Conservation (phyloP, 805 yeast species). For the Scheffersomyces spartinae region DNA sequence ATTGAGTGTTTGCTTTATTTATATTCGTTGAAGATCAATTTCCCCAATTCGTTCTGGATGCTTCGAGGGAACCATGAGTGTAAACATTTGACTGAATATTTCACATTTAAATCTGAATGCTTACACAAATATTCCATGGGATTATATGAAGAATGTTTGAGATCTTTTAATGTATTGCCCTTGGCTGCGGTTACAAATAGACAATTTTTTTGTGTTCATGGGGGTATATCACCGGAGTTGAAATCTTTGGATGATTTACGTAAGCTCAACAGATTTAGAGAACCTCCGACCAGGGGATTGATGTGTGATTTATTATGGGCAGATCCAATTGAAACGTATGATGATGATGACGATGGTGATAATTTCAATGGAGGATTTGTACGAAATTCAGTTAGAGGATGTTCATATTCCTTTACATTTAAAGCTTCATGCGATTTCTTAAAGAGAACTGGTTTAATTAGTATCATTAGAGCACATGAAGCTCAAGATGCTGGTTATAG, state of each 20-base stretch:
- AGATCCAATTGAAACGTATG: conserved; percentile 88
- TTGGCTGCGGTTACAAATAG: conserved; percentile 88
- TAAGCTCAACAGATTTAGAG: conserved; percentile 67
- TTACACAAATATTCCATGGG: conserved; percentile 60
- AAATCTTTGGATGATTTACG: conserved; percentile 57
- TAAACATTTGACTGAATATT: conserved; percentile 83
- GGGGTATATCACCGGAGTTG: conserved; percentile 86
- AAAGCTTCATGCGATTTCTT: conserved; percentile 72
- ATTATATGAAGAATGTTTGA: conserved; percentile 63
- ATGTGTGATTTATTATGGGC: conserved; percentile 96
- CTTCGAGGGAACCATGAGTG: conserved; percentile 94
- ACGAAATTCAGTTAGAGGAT: conserved; percentile 74
- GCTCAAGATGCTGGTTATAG: conserved; percentile 97
- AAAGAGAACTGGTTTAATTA: conserved; percentile 63
- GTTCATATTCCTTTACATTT: conserved; percentile 84
- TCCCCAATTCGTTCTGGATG: conserved; percentile 65
- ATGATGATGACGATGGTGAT: conserved; percentile 37
- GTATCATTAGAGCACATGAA: conserved; percentile 92
- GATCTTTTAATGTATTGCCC: conserved; percentile 78
- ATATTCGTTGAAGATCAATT: conserved; percentile 68
- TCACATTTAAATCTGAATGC: conserved; percentile 88
- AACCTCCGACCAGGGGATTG: conserved; percentile 87
- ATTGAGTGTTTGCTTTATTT: conserved; percentile 70
- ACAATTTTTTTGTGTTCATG: conserved; percentile 93
- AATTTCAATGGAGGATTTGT: conserved; percentile 36